Evolutionary conservation across 768 basidiomycete species (phyloP).

Genomic region (Hydnum rufescens): DNA sequence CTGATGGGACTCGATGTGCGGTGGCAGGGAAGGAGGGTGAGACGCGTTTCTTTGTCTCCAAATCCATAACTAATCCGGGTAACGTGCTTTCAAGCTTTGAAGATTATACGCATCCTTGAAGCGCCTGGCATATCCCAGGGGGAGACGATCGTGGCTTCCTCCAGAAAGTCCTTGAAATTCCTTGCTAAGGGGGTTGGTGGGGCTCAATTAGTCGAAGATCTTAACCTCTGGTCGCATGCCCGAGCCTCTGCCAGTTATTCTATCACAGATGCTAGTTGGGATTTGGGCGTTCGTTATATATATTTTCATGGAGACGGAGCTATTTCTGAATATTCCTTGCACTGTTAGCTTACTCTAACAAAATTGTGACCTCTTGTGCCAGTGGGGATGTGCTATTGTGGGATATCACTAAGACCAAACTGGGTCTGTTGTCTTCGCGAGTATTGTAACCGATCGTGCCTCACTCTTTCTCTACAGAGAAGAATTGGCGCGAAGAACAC

Average conservation of each 20-base stretch:
- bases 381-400: slow-evolving; percentile 9
- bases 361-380: slow-evolving; percentile 7
- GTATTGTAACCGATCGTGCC: neutral
- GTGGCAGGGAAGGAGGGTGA: slow-evolving; percentile 9
- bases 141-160: too few relatives aligned
- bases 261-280: slow-evolving; percentile 10
- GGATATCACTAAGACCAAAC: slow-evolving; percentile 6
- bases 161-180: neutral
- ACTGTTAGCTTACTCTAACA: slow-evolving; percentile 7
- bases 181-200: slow-evolving; percentile 6
- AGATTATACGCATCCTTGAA: slow-evolving; percentile 7
- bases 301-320: neutral
- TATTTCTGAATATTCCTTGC: neutral
- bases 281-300: slow-evolving; percentile 1
- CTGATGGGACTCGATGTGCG: slow-evolving; percentile 5
- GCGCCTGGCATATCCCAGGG: slow-evolving; percentile 1
- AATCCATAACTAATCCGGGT: neutral
- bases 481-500: slow-evolving; percentile 5
- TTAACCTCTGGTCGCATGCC: neutral
- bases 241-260: neutral
- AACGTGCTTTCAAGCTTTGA: slow-evolving; percentile 1
- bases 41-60: neutral
- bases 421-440: neutral
- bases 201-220: slow-evolving; percentile 5
- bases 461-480: slow-evolving; percentile 3